phyloP scores from a whole-genome alignment of 1,284 basidiomycete genomes.

The Trametes pubescens region DNA sequence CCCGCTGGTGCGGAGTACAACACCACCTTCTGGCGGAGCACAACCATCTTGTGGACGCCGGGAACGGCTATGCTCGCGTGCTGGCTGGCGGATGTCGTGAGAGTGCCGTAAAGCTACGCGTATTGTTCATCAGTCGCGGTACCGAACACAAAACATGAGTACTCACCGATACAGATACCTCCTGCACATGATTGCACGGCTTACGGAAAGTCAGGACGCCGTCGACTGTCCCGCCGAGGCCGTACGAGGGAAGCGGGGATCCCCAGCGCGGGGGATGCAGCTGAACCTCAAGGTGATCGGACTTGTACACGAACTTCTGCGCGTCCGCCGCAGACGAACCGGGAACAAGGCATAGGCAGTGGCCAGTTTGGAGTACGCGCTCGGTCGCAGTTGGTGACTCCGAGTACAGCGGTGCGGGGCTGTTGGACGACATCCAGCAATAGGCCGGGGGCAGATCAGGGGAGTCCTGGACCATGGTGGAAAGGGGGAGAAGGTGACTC shows the following conservation, averaged over 20 bases:
- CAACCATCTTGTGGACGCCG: constrained; percentile 26
- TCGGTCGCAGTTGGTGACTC: constrained; percentile 34
- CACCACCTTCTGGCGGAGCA: constrained; percentile 45
- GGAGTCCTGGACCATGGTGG: constrained; percentile 23
- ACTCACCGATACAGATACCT: constrained; percentile 49
- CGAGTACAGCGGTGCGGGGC: constrained; percentile 38
- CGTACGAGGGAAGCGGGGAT: constrained; percentile 50
- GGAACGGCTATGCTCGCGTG: constrained; percentile 38
- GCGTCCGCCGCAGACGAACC: constrained; percentile 31
- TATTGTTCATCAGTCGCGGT: constrained; percentile 10
- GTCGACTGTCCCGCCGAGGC: constrained; percentile 49
- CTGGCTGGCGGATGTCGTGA: constrained; percentile 46
- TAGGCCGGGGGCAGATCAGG: constrained; percentile 31
- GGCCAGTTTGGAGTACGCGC: constrained; percentile 37
- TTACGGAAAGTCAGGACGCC: constrained; percentile 49
- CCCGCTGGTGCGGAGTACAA: constrained; percentile 41
- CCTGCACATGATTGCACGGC: constrained; percentile 46
- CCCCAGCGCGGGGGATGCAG: constrained; percentile 52
- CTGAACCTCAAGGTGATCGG: constrained; percentile 50
- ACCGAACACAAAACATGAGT: neutral
- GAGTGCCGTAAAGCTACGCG: constrained; percentile 49
- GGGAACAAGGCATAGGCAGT: constrained; percentile 23
- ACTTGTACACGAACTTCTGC: constrained; percentile 48
- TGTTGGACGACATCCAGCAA: constrained; percentile 19
- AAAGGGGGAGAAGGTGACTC: neutral